Conservation (phyloP, 2,329 filamentous ascomycete genomes). For the Hypoxylon sp. region DNA sequence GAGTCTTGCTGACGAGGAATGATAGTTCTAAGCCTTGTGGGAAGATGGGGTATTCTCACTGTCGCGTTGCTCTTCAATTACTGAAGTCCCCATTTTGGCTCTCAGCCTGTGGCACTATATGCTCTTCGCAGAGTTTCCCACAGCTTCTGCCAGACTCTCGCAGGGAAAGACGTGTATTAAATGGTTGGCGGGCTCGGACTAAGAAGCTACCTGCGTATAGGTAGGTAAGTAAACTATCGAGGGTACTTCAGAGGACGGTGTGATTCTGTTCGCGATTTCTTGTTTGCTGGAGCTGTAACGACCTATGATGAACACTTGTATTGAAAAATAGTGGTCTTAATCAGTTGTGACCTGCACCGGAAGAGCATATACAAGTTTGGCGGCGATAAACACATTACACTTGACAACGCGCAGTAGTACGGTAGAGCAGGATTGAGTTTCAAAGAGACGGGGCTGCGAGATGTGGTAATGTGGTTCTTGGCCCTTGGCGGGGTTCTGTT, state of each 20-base stretch:
- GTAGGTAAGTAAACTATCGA: conserved; percentile 19
- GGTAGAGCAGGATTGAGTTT: conserved; percentile 39
- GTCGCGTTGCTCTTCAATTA: conserved; percentile 87
- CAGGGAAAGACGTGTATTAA: conserved; percentile 15
- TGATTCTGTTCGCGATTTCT: conserved; percentile 17
- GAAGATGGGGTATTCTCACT: conserved; percentile 63
- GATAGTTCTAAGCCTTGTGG: conserved; percentile 17
- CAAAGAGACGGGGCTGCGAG: conserved; percentile 30
- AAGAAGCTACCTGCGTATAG: conserved; percentile 8
- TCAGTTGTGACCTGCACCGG: conserved; percentile 8
- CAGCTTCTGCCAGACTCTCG: conserved; percentile 16
- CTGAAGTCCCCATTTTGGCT: conserved; percentile 83
- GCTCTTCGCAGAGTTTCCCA: conserved; percentile 24
- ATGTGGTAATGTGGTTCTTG: conserved; percentile 29
- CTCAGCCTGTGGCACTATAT: conserved; percentile 43
- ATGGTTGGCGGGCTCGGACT: conserved; percentile 6
- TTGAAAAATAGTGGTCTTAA: background rate
- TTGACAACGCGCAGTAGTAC: conserved; percentile 31
- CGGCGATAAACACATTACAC: conserved; percentile 33
- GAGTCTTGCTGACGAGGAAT: conserved; percentile 13
- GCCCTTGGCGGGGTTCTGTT: conserved; percentile 53
- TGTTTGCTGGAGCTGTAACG: conserved; percentile 10
- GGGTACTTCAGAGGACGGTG: conserved; percentile 9
- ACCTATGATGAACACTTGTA: conserved; percentile 6
- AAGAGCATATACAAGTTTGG: conserved; percentile 14